Evolutionary conservation across 1,284 basidiomycete species (phyloP).

Genomic region (Tylopilus sp.): DNA sequence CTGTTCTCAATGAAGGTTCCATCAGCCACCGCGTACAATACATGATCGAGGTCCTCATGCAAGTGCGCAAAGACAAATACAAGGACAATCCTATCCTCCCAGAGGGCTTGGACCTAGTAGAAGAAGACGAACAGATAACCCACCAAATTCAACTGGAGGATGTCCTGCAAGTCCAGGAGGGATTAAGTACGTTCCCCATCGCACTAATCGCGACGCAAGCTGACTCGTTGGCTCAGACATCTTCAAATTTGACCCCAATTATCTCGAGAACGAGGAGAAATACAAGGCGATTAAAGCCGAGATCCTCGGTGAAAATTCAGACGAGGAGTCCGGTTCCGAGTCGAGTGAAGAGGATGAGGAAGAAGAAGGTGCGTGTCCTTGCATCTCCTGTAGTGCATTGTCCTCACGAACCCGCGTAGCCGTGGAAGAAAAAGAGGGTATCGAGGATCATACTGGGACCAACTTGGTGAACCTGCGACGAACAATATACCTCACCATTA

Average conservation of each 20-base stretch:
- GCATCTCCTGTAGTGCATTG: not conserved
- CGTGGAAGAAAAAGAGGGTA: conserved; percentile 78
- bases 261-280: conserved; percentile 88
- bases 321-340: conserved; percentile 61
- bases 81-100: conserved; percentile 96
- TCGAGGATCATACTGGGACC: conserved; percentile 93
- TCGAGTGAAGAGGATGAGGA: conserved; percentile 54
- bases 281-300: conserved; percentile 91
- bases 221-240: conserved; percentile 58
- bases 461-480: conserved; percentile 94
- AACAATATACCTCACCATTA: conserved; percentile 96
- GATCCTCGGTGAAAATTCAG: conserved; percentile 87
- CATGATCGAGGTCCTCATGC: conserved; percentile 99
- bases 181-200: conserved; percentile 66
- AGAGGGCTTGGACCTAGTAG: conserved; percentile 93
- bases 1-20: conserved; percentile 90
- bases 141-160: conserved; percentile 92
- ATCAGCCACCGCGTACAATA: conserved; percentile 98
- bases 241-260: conserved; percentile 93
- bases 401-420: conserved; percentile 34
- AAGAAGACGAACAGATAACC: conserved; percentile 97
- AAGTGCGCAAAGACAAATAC: conserved; percentile 96
- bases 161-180: conserved; percentile 90
- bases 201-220: conserved; percentile 3
- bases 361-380: conserved; percentile 42